Base-by-base conservation (phyloP, 805 yeast species). In the Saturnispora galanensis region DNA sequence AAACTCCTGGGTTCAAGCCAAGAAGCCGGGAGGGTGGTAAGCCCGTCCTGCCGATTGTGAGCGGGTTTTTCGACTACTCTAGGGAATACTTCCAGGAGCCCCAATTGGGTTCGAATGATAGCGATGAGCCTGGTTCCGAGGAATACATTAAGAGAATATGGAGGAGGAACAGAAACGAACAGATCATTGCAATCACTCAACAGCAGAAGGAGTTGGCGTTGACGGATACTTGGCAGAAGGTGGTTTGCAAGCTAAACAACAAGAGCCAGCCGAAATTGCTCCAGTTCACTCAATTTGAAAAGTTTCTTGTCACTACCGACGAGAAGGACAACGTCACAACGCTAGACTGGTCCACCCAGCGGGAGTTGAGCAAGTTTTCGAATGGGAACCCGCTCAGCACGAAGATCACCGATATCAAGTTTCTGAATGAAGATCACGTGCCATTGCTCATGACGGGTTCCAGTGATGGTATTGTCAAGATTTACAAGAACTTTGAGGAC, bases 71-170 rank as follows among this genome's bases (percentile, higher is more conserved):
- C 49, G 84, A 81, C 42, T 84, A 81, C 60, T 76, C 84, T 53
- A 76, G 86, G 47, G 98, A 93, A 60, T 89, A 88, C 57, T 93
- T 90, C 66, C 95, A 89, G 56, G 97, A 89, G 57, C 97, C 98
- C 0, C 97, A 90, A 58, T 81, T 89, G 81, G 79, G 85, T 10
- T 80, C 77, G 47, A 74, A 76, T 44, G 97, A 90, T 53, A 65
- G 78, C 13, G 97, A 90, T 54, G 96, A 88, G 59, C 93, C 95
- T 0, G 97, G 97, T 0, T 85, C 96, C 46, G 77, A 81, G 47
- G 89, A 85, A 50, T 86, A 85, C 54, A 78, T 84, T 31, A 80
- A 77, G 51, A 70, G 94, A 47, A 64, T 85, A 18, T 93, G 97
- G 97, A 73, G 96, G 53, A 73, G 95, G 50, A 84, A 83, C 56